Base-by-base conservation (phyloP, 768 basidiomycete genomes). In the Cyclocybe aegerita region DNA sequence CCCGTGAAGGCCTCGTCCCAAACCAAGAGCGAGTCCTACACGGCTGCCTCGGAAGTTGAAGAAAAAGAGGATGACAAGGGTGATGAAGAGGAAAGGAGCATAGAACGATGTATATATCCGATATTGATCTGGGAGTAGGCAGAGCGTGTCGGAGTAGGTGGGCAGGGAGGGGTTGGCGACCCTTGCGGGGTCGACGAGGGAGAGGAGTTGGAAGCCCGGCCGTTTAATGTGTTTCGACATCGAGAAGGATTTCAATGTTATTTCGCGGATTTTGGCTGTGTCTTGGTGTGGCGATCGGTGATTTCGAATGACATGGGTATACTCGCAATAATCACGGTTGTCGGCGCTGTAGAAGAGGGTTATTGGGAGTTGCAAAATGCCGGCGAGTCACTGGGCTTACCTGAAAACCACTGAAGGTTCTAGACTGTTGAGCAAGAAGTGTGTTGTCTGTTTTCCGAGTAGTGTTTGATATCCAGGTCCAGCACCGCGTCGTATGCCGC, bases 311-410 rank as follows among this genome's bases (percentile, higher is more conserved):
- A 56, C 52, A 64, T 90, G 89, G 16, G 67, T 69, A 59, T 86
- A 78, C 57, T 92, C 90, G 60, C 94, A 98, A 60, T 90, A 90
- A 67, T 97, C 94, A 43, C 91, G 88, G 65, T 96, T 90, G 68
- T 98, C 93, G 5, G 86, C 94, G 60, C 90, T 90, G 55, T 7
- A 14, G 35, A 36, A 34, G 31, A 43, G 46, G 48, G 23, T 43
- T 15, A 59, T 60, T 43, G 12, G 17, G 43, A 34, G 40, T 38
- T 12, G 12, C 37, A 44, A 9, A 17, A 29, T 38, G 15, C 43
- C 15, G 16, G 36, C n/a, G 38, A 30, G 40, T 17, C n/a, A 29
- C 44, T 9, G 12, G 17, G 58, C 76, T 57, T 43, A 86, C 88
- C 86, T 92, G 65, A 89, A 93, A 2, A 96, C 75, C 1, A 80